Evolutionary conservation across 257 asterid species (phyloP).

Genomic region (Osmanthus fragrans): DNA sequence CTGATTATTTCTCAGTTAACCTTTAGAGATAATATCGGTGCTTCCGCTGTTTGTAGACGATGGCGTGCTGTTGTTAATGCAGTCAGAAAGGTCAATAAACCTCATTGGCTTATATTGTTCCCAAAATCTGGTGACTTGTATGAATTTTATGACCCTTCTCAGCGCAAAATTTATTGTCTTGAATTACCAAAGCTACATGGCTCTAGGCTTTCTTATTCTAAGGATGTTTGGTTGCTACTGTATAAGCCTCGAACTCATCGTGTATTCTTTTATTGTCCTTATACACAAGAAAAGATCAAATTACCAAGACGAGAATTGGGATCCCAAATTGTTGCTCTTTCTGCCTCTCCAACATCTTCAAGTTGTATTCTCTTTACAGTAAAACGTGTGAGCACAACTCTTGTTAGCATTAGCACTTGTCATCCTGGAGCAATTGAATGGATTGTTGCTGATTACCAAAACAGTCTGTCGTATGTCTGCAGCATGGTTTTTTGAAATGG

Average conservation of each 20-base stretch:
- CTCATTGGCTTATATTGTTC: constrained; percentile 57
- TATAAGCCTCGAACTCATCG: constrained; percentile 35
- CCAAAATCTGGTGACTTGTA: no score
- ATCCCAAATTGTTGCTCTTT: no score
- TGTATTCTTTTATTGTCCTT: no score
- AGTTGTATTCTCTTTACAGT: no score
- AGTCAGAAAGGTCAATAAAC: no score
- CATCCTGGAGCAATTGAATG: no score
- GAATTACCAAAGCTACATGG: constrained; percentile 48
- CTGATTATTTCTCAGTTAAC: constrained; percentile 40
- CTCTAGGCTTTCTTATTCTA: constrained; percentile 43
- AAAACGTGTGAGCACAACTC: no score
- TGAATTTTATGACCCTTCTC: constrained; percentile 56
- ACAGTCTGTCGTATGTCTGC: no score
- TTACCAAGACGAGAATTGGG: constrained; percentile 43
- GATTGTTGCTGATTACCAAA: no score
- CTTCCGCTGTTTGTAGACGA: constrained; percentile 51
- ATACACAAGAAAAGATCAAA: constrained; percentile 36
- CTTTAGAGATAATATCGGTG: constrained; percentile 48
- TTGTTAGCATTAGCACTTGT: no score
- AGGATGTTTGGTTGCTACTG: constrained; percentile 59
- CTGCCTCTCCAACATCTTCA: no score
- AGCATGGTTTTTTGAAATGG: no score
- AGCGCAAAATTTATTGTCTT: constrained; percentile 37
- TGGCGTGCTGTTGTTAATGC: constrained; percentile 49